Percentiles rank a stretch among this genome's conserved stretches.
Conservation (phyloP, 225 moss, liverwort and hornwort genomes). For the Polytrichum commune region DNA sequence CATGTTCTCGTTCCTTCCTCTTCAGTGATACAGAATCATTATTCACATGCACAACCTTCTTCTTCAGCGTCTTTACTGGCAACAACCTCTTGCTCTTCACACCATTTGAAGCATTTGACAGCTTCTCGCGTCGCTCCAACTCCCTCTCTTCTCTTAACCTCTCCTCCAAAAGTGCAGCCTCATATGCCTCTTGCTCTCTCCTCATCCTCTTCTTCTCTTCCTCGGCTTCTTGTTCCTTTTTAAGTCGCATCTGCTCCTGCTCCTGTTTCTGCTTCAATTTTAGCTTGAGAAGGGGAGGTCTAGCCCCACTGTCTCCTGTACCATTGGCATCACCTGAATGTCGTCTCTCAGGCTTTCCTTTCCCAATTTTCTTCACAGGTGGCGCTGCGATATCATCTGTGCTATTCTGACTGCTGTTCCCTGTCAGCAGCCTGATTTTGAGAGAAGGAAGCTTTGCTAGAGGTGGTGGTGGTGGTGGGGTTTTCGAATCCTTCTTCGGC, state of each 20-base stretch:
- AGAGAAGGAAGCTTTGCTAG: conserved; percentile 63
- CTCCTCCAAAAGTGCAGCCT: conserved; percentile 38
- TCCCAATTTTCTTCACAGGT: conserved; percentile 18
- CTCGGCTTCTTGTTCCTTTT: conserved; percentile 25
- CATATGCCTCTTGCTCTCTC: conserved; percentile 32
- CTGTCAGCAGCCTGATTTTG: conserved; percentile 71
- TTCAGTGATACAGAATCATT: conserved; percentile 42
- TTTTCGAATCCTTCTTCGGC: conserved; percentile 29
- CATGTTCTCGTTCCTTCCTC: conserved; percentile 14
- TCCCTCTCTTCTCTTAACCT: conserved; percentile 30
- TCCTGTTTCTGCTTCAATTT: conserved; percentile 38
- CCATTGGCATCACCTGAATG: conserved; percentile 18
- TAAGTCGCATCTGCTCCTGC: conserved; percentile 19
- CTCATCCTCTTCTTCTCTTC: conserved; percentile 12
- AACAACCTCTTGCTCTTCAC: conserved; percentile 26
- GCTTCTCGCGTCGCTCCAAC: conserved; percentile 21
- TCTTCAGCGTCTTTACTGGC: conserved; percentile 33
- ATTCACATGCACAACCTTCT: conserved; percentile 41
- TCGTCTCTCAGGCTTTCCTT: conserved; percentile 22
- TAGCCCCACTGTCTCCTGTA: conserved; percentile 16
- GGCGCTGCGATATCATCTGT: conserved; percentile 17
- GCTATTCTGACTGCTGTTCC: conserved; percentile 28
- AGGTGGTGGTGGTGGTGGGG: conserved; percentile 8
- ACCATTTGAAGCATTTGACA: conserved; percentile 28
- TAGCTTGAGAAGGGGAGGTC: conserved; percentile 29